phyloP scores from a whole-genome alignment of 2,329 filamentous ascomycete species.

The Alternaria arbusti region DNA sequence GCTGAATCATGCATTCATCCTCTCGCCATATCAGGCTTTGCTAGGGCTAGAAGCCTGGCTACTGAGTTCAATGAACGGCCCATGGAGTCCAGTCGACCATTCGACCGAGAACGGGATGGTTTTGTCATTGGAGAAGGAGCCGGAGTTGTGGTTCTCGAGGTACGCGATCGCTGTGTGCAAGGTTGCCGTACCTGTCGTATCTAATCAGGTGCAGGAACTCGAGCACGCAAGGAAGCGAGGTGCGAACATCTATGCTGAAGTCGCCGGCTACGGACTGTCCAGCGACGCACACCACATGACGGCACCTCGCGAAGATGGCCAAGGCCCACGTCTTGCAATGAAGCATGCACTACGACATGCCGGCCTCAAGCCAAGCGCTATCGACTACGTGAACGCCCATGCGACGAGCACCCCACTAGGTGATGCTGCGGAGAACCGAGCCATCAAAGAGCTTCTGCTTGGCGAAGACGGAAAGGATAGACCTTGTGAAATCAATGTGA shows the following conservation, averaged over 20 bases:
- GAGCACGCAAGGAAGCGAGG: constrained; percentile 83
- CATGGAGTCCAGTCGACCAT: constrained; percentile 77
- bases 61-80: constrained; percentile 80
- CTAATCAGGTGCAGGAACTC: constrained; percentile 63
- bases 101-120: constrained; percentile 78
- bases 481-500: constrained; percentile 75
- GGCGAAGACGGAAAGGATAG: constrained; percentile 70
- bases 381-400: constrained; percentile 96
- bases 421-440: constrained; percentile 84
- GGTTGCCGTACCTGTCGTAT: background rate
- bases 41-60: constrained; percentile 82
- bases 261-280: constrained; percentile 87
- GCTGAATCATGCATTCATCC: constrained; percentile 96
- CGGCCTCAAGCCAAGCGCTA: constrained; percentile 67
- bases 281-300: constrained; percentile 95
- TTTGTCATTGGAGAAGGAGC: constrained; percentile 96
- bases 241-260: constrained; percentile 84
- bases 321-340: constrained; percentile 86
- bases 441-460: constrained; percentile 78
- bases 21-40: constrained; percentile 89
- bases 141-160: constrained; percentile 83
- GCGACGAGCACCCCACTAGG: constrained; percentile 87
- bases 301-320: constrained; percentile 81
- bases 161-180: constrained; percentile 30
- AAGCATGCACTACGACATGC: constrained; percentile 78